Evolutionary conservation across 768 basidiomycete genomes (phyloP).

Genomic region (Trametes cinnabarina): DNA sequence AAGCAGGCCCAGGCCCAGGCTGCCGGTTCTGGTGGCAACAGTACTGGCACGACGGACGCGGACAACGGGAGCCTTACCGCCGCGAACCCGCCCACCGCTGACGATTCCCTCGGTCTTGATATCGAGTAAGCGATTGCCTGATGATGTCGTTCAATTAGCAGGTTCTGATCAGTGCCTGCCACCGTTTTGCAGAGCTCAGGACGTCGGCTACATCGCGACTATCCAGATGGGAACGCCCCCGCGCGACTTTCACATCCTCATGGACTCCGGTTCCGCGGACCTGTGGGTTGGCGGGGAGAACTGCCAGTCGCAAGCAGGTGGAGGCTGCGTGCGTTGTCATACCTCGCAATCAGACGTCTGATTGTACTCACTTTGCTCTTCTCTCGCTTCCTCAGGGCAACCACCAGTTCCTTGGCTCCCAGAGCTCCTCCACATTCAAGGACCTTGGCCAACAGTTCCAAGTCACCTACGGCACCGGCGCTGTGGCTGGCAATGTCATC

Average conservation of each 20-base stretch:
- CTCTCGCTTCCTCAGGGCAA: slow-evolving; percentile 43
- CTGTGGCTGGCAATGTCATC: slow-evolving; percentile 62
- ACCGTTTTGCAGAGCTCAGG: slow-evolving; percentile 38
- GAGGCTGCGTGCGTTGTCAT: slow-evolving; percentile 38
- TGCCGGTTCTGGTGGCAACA: background rate
- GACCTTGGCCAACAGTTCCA: slow-evolving; percentile 50
- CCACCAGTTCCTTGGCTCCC: slow-evolving; percentile 63
- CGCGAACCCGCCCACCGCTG: slow-evolving; percentile 41
- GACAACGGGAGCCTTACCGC: slow-evolving; percentile 37
- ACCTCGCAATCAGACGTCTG: background rate
- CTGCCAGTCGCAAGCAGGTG: slow-evolving; percentile 33
- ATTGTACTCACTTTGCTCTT: background rate
- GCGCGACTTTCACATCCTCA: slow-evolving; percentile 40
- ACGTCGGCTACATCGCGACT: slow-evolving; percentile 50
- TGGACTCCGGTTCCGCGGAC: slow-evolving; percentile 49
- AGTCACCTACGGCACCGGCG: slow-evolving; percentile 69
- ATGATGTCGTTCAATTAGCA: background rate
- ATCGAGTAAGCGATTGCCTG: slow-evolving; percentile 53
- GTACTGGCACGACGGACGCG: slow-evolving; percentile 13
- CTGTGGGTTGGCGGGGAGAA: slow-evolving; percentile 40
- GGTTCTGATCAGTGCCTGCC: slow-evolving; percentile 1
- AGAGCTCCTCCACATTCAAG: slow-evolving; percentile 61
- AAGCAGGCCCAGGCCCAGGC: slow-evolving; percentile 1
- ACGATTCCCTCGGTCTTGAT: slow-evolving; percentile 61
- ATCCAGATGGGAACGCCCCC: slow-evolving; percentile 46